Evolutionary conservation across 2,329 filamentous ascomycete species (phyloP), one percentile per base, ranked within the genome.

Genomic region (Penicillium fuscoglaucum): DNA sequence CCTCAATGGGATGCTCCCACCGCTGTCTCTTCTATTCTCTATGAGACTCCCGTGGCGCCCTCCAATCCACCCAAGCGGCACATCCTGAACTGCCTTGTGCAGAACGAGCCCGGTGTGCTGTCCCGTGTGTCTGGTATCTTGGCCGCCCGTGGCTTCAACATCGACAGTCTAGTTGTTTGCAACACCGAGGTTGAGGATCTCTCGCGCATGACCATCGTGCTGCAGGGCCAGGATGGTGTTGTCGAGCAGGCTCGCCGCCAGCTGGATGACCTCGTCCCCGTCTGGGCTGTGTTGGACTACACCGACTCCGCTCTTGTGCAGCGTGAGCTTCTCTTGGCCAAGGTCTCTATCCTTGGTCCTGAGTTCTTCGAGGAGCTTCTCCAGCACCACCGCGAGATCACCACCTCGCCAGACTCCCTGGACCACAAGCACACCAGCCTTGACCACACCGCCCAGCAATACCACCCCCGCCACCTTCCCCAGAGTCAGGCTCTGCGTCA

Each of bases 311-410:
- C 95, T 3, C 86, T 99, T 26, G 95, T 99, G 21, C 95, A 99
- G 84, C 89, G 95, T 62, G 95, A 99, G 78, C 83, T 99, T 31
- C 84, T 99, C 9, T 86, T 99, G 39, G 93, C 95, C 70, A 99
- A 99, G 83, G 86, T 99, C 78, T 96, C 93, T 76, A 96, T 96
- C 61, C 84, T 99, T 39, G 95, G 95, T 0, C 95, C 95, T 6
- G 95, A 99, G 81, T 97, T 96, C 80, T 99, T 97, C 69, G 93
- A 98, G 80, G 95, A 99, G 79, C 84, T 99, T 57, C 87, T 97
- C 66, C 89, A 91, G 55, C 95, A 99, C 78, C 95, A 99, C 79
- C 88, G 93, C 59, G 95, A 98, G 80, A 96, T 98, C 76, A 87
- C 85, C 12, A 81, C 82, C 24, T 78, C 80, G 4, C 78, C 80